Percentiles rank a stretch among this genome's conserved stretches.
Evolutionary conservation across 192 early-diverging fungal genomes (phyloP).

Genomic region (Linnemannia exigua): DNA sequence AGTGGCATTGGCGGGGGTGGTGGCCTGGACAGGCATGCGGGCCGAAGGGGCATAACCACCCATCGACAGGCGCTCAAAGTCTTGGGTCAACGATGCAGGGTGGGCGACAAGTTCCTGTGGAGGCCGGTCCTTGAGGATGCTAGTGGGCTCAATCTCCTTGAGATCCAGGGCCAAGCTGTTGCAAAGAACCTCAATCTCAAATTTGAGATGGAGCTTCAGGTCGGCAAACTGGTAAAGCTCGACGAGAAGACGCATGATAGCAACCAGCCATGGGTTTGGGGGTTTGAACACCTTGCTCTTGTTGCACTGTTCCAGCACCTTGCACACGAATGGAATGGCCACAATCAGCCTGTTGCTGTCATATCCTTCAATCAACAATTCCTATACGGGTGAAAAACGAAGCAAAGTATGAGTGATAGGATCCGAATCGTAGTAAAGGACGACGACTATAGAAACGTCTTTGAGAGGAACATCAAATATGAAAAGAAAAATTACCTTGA

Average conservation of each 20-base stretch:
- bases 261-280: conserved; percentile 99
- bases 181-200: conserved; percentile 98
- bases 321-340: conserved; percentile 98
- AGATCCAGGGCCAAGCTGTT: conserved; percentile 90
- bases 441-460: not conserved
- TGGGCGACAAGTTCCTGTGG: conserved; percentile 56
- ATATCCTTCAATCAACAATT: conserved; percentile 93
- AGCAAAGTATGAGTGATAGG: not conserved
- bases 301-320: conserved; percentile 92
- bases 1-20: conserved; percentile 6
- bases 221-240: conserved; percentile 96
- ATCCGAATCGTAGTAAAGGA: not conserved
- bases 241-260: conserved; percentile 90
- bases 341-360: conserved; percentile 90
- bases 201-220: conserved; percentile 95
- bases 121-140: conserved; percentile 74
- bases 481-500: conserved; percentile 74
- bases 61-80: conserved; percentile 58
- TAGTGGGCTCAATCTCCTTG: conserved; percentile 80
- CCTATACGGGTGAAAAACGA: conserved; percentile 69
- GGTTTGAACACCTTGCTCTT: conserved; percentile 92
- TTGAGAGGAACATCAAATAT: not conserved
- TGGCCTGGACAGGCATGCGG: conserved; percentile 38
- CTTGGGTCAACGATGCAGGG: conserved; percentile 40
- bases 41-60: conserved; percentile 46